Conservation (phyloP, 352 stramenopile genomes). For the Globisporangium sylvaticum region DNA sequence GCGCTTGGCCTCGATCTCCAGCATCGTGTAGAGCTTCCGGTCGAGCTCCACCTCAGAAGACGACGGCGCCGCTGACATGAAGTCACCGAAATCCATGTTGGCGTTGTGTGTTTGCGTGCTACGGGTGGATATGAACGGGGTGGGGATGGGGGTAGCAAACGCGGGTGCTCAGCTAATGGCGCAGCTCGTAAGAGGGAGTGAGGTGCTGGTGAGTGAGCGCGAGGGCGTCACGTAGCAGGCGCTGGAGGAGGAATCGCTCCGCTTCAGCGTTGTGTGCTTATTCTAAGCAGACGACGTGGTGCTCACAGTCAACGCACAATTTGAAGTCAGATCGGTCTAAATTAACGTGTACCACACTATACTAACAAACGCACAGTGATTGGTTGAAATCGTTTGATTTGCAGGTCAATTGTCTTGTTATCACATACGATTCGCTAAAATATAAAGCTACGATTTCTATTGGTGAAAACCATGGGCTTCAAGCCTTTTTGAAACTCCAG, state of each 20-base stretch:
- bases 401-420: too few relatives aligned
- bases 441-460: too few relatives aligned
- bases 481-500: constrained; percentile 6
- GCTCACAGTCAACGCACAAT: background rate
- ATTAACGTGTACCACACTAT: background rate
- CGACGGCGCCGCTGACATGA: constrained; percentile 8
- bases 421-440: background rate
- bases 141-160: background rate
- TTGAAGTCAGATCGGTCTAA: background rate
- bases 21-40: constrained; percentile 52
- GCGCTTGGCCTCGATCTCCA: constrained; percentile 48
- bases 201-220: background rate
- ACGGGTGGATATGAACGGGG: background rate
- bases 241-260: background rate
- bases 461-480: background rate
- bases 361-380: background rate
- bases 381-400: background rate
- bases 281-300: background rate
- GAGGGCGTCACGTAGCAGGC: background rate
- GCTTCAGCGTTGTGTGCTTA: background rate
- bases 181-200: background rate
- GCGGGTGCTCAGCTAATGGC: background rate
- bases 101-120: background rate
- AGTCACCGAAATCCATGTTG: constrained; percentile 21
- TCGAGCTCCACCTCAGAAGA: constrained; percentile 19